Percentiles rank a stretch among this genome's conserved stretches.
Conservation (phyloP, 805 yeast genomes). For the Suhomyces faveliae region DNA sequence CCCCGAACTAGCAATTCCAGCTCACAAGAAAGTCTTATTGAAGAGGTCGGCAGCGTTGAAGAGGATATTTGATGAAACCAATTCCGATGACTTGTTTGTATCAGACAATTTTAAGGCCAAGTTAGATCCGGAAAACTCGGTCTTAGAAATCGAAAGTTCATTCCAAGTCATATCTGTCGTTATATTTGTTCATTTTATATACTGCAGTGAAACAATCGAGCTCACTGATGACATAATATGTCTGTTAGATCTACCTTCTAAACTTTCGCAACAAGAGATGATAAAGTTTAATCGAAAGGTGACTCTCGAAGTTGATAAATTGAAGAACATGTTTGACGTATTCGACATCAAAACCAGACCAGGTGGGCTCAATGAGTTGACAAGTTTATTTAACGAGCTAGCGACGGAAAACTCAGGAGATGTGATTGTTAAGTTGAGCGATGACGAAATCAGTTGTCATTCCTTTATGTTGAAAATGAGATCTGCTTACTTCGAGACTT, state of each 20-base stretch:
- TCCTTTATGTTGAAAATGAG: conserved; percentile 54
- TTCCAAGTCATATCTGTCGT: conserved; percentile 39
- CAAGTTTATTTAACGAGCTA: background rate
- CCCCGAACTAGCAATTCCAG: conserved; percentile 29
- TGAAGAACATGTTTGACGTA: conserved; percentile 8
- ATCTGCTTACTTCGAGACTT: conserved; percentile 61
- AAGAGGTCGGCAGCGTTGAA: conserved; percentile 29
- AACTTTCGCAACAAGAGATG: background rate
- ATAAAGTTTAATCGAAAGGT: background rate
- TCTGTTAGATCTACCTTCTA: background rate
- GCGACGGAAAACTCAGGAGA: conserved; percentile 29
- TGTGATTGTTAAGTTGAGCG: conserved; percentile 44
- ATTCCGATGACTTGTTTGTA: conserved; percentile 17
- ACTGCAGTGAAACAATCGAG: conserved; percentile 19
- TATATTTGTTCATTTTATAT: conserved; percentile 43
- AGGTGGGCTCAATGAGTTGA: background rate
- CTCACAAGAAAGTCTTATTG: conserved; percentile 33
- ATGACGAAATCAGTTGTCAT: conserved; percentile 48
- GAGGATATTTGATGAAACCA: conserved; percentile 20
- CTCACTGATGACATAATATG: conserved; percentile 4
- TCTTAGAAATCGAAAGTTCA: conserved; percentile 20
- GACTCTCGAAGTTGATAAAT: conserved; percentile 9
- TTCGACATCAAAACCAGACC: background rate
- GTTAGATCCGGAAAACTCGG: conserved; percentile 13
- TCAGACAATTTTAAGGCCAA: conserved; percentile 25